These are phyloP conservation scores for Selenicereus undatus DNA, from an alignment of 148 eudicot genomes.

Conservation along the genomic window DNA sequence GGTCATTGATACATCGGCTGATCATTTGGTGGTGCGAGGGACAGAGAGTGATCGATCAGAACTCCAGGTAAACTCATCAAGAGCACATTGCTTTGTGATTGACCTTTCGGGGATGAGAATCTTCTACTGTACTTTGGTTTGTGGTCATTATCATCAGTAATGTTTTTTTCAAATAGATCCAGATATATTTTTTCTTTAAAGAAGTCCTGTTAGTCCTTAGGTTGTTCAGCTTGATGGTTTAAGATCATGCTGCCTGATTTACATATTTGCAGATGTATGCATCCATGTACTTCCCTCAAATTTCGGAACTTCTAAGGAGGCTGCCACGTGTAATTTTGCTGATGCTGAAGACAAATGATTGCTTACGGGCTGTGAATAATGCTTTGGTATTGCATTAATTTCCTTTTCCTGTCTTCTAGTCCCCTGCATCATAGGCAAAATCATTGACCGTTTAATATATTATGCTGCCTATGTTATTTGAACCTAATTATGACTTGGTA, in stretches of 20 bases:
- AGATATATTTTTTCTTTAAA: neutral
- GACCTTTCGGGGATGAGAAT: neutral
- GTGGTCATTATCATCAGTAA: neutral
- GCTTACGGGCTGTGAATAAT: slow-evolving; percentile 80
- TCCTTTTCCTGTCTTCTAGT: neutral
- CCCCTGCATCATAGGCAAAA: neutral
- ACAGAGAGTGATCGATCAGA: slow-evolving; percentile 67
- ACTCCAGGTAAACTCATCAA: slow-evolving; percentile 54
- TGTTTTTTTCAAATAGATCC: neutral
- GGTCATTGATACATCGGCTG: slow-evolving; percentile 80
- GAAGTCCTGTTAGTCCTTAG: neutral
- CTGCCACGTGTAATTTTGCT: slow-evolving; percentile 90
- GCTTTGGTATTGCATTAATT: slow-evolving; percentile 56
- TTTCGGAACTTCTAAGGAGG: slow-evolving; percentile 84
- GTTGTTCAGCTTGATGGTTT: slow-evolving; percentile 3
- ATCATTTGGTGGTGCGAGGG: slow-evolving; percentile 86
- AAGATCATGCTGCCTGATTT: neutral
- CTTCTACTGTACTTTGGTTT: neutral
- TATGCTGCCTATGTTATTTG: neutral
- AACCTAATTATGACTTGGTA: neutral
- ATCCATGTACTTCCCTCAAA: slow-evolving; percentile 82
- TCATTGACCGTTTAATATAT: neutral
- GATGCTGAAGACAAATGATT: slow-evolving; percentile 96
- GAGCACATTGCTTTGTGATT: neutral
- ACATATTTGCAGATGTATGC: slow-evolving; percentile 79